Conservation (phyloP, 371 early-diverging fungal species). For the Actinomortierella ambigua region DNA sequence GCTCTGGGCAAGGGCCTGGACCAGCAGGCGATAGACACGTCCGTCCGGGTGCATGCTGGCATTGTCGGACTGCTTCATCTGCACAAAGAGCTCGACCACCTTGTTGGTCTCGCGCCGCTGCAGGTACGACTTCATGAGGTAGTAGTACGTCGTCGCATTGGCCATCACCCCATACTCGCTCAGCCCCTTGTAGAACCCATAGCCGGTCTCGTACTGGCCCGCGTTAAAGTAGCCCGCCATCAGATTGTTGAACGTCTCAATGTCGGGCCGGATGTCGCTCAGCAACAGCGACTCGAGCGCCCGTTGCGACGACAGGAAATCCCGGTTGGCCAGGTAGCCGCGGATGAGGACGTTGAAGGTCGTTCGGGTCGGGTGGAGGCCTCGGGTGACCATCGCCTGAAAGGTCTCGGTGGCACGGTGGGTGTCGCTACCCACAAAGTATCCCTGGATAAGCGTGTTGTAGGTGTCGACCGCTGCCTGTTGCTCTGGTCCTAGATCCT, state of each 20-base stretch:
- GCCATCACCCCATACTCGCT: slow-evolving; percentile 44
- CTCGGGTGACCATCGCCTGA: slow-evolving; percentile 35
- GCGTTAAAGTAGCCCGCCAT: slow-evolving; percentile 43
- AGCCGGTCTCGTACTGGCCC: slow-evolving; percentile 45
- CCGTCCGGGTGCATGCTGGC: slow-evolving; percentile 17
- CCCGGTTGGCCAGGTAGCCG: slow-evolving; percentile 33
- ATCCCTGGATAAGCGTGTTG: slow-evolving; percentile 15
- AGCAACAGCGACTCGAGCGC: slow-evolving; percentile 36
- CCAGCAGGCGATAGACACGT: slow-evolving; percentile 26
- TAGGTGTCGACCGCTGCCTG: slow-evolving; percentile 30
- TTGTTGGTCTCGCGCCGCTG: slow-evolving; percentile 25
- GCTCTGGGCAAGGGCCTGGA: slow-evolving; percentile 21
- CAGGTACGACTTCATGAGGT: slow-evolving; percentile 32
- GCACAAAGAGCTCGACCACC: slow-evolving; percentile 25
- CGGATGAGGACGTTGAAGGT: slow-evolving; percentile 36
- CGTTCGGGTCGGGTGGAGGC: slow-evolving; percentile 17
- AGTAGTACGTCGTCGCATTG: slow-evolving; percentile 39
- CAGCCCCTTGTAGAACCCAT: slow-evolving; percentile 46
- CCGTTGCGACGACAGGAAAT: slow-evolving; percentile 20
- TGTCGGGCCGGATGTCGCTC: slow-evolving; percentile 43
- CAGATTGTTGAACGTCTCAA: slow-evolving; percentile 48
- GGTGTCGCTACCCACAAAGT: slow-evolving; percentile 18
- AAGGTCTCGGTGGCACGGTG: slow-evolving; percentile 16
- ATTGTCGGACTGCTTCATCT: slow-evolving; percentile 27
- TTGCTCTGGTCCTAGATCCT: slow-evolving; percentile 22